A percentile compares a stretch with the other conserved stretches of the same genome.
Evolutionary conservation across 495 filamentous ascomycete species (phyloP).

Genomic region (Aspergillus nanangensis): DNA sequence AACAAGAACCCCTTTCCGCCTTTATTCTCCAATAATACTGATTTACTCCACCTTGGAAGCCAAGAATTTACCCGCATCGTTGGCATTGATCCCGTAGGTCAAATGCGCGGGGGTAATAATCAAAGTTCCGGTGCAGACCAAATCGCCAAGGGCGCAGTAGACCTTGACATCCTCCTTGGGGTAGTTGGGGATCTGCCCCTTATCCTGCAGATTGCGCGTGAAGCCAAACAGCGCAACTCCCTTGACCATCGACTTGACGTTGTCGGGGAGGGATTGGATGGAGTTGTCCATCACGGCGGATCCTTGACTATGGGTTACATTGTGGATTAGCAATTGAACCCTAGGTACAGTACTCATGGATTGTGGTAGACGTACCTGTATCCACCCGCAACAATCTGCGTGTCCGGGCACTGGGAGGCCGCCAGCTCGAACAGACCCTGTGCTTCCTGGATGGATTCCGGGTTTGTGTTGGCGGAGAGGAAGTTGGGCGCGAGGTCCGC

Average conservation of each 20-base stretch:
- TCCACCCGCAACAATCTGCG: constrained; percentile 52
- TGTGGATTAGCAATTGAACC: no score
- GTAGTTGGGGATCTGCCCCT: constrained; percentile 42
- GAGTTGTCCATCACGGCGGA: constrained; percentile 49
- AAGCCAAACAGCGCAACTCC: constrained; percentile 52
- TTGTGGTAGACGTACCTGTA: constrained; percentile 41
- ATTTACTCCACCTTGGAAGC: constrained; percentile 1
- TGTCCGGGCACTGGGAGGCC: constrained; percentile 43
- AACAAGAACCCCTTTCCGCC: not conserved
- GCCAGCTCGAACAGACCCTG: constrained; percentile 30
- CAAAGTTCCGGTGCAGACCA: constrained; percentile 47
- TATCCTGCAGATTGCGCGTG: constrained; percentile 50
- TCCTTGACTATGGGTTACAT: constrained; percentile 42
- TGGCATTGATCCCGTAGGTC: constrained; percentile 31
- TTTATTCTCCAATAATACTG: no score
- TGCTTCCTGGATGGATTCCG: constrained; percentile 33
- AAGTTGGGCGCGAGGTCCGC: constrained; percentile 19
- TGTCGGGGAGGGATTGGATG: constrained; percentile 30
- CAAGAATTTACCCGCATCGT: constrained; percentile 16
- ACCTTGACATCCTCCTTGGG: constrained; percentile 38
- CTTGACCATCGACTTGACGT: constrained; percentile 38
- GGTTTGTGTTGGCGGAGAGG: constrained; percentile 23
- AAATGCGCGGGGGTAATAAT: constrained; percentile 44
- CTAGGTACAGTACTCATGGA: no score
- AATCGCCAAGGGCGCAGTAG: constrained; percentile 46